A percentile compares a stretch with the other conserved stretches of the same genome.
phyloP scores from a whole-genome alignment of 345 rosid species.

The Microthlaspi erraticum region DNA sequence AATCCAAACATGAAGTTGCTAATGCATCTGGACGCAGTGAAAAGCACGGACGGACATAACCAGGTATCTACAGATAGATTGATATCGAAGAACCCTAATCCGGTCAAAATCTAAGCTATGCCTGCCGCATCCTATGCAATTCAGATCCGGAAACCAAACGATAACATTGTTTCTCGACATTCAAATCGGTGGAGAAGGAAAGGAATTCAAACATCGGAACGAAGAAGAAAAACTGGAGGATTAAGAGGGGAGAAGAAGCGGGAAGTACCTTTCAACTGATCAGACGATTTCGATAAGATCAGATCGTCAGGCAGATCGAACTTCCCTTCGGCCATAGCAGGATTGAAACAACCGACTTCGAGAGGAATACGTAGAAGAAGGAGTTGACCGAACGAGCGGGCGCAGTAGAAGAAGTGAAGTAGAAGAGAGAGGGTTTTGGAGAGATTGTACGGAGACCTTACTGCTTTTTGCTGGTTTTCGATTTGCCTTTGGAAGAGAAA shows the following conservation, averaged over 20 bases:
- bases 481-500: constrained; percentile 37
- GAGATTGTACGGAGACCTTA: constrained; percentile 33
- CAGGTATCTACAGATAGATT: not conserved
- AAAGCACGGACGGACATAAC: not conserved
- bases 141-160: constrained; percentile 35
- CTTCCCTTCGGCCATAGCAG: constrained; percentile 74
- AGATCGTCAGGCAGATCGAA: constrained; percentile 86
- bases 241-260: not conserved
- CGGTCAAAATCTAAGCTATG: not conserved
- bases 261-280: constrained; percentile 64
- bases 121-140: constrained; percentile 15
- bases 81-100: constrained; percentile 23
- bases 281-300: constrained; percentile 61
- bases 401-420: not conserved
- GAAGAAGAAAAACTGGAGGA: not conserved
- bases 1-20: constrained; percentile 13
- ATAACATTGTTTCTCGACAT: constrained; percentile 15
- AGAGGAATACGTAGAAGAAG: constrained; percentile 7
- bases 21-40: not conserved
- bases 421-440: constrained; percentile 24
- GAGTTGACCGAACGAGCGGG: constrained; percentile 3
- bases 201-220: constrained; percentile 10
- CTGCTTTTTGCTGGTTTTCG: constrained; percentile 39
- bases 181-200: constrained; percentile 17
- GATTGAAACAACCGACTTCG: constrained; percentile 19